Base-by-base conservation (phyloP, 2,329 filamentous ascomycete species). In the Aspergillus piperis region DNA sequence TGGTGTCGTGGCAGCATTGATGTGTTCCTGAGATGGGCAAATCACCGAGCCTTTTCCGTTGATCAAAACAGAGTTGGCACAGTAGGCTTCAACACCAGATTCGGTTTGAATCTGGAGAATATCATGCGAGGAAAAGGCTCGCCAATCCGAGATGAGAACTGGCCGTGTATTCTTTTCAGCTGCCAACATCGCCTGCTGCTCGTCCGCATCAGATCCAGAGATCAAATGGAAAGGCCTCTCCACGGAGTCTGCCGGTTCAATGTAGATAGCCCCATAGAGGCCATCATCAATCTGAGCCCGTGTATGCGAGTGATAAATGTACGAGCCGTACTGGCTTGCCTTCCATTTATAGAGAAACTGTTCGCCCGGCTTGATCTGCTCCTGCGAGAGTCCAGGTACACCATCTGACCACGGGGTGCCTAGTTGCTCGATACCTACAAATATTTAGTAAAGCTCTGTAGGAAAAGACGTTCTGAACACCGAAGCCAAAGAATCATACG, bases 301-400 rank as follows among this genome's bases (percentile, higher is more conserved):
- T 23, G 78, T 77, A 66, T 88, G 86, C 0, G 84, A 80, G 71
- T 88, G 86, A 64, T 88, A 88, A 78, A 83, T 87, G 71, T 84
- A 86, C 44, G 80, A 82, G 3, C 86, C 86, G 64, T 84, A 82
- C 57, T 85, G 80, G 0, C 77, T 78, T 0, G 85, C 85, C n/a
- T 74, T 79, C 76, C 83, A 88, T 32, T 74, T 75, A 67, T 88
- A 85, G 0, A 77, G 75, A 65, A 83, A 88, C 27, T 70, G 77
- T 3, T 70, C 66, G 1, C 81, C 80, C 1, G 84, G 79, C 11
- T 73, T 66, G 57, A 88, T 86, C 3, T 80, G 74, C 3, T 74
- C 74, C 65, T 88, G 85, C 0, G 81, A 80, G 2, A 88, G 70
- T 2, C 85, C 85, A 0, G 84, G 83, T 0, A 85, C 81, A 30